Evolutionary conservation across 805 yeast genomes (phyloP).

Genomic region (Candida wancherniae): DNA sequence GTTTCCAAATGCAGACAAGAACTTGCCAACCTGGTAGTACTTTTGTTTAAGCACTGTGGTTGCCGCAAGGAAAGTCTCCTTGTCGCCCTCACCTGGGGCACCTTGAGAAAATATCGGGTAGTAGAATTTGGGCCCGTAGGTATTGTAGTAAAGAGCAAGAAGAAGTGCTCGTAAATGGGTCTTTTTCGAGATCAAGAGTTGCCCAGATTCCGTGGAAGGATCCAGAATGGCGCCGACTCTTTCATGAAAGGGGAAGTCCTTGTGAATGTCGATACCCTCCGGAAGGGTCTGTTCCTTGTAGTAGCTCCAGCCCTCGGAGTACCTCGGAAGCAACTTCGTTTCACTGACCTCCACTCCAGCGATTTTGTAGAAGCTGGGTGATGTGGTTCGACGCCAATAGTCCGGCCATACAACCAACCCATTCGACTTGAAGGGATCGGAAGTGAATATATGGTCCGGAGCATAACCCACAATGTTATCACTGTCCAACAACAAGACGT

Average conservation of each 20-base stretch:
- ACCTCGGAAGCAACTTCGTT: conserved; percentile 26
- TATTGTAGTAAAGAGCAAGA: conserved; percentile 60
- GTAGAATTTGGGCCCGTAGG: conserved; percentile 42
- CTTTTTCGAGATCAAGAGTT: conserved; percentile 52
- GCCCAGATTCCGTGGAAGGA: conserved; percentile 67
- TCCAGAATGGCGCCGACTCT: conserved; percentile 66
- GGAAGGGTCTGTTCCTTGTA: conserved; percentile 9
- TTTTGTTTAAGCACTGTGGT: conserved; percentile 46
- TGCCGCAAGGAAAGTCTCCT: conserved; percentile 72
- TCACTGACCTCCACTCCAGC: conserved; percentile 45
- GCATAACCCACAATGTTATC: conserved; percentile 68
- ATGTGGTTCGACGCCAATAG: conserved; percentile 80
- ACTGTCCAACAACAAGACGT: conserved; percentile 67
- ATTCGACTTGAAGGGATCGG: conserved; percentile 48
- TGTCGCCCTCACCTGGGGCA: conserved; percentile 72
- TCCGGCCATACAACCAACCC: conserved; percentile 80
- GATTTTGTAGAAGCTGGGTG: conserved; percentile 66
- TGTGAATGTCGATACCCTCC: conserved; percentile 7
- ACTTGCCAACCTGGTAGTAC: conserved; percentile 52
- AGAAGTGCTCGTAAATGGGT: conserved; percentile 55
- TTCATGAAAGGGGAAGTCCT: conserved; percentile 51
- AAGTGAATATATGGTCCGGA: conserved; percentile 55
- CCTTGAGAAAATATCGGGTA: conserved; percentile 43
- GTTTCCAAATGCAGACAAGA: conserved; percentile 50
- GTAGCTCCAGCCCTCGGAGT: conserved; percentile 23